Percentiles rank a stretch among this genome's conserved stretches.
phyloP scores from a whole-genome alignment of 345 rosid species.

The Erucastrum elatum region DNA sequence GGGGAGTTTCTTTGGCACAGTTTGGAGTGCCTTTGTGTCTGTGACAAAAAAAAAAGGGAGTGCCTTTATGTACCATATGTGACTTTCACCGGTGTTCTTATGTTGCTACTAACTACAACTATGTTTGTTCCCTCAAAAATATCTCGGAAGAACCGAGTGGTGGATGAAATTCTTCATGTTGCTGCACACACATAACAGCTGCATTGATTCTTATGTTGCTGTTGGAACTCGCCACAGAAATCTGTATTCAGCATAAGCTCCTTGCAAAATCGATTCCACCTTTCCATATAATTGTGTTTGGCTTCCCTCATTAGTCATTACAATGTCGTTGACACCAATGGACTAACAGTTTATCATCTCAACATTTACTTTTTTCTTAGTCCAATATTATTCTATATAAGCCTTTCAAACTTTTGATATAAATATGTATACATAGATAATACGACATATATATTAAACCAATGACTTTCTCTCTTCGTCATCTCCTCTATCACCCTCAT shows the following conservation, averaged over 20 bases:
- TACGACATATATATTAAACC: slow-evolving; percentile 39
- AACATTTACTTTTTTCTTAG: neutral
- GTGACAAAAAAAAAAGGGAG: slow-evolving; percentile 56
- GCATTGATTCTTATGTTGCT: slow-evolving; percentile 61
- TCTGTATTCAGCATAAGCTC: slow-evolving; percentile 65
- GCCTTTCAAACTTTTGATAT: slow-evolving; percentile 12
- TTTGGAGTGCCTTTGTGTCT: slow-evolving; percentile 62
- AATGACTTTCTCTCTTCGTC: slow-evolving; percentile 63
- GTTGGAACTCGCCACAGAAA: slow-evolving; percentile 75
- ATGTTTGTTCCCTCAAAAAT: slow-evolving; percentile 80
- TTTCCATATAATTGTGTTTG: neutral
- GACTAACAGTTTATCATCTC: neutral
- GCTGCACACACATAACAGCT: neutral
- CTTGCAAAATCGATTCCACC: slow-evolving; percentile 61
- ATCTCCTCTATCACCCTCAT: slow-evolving; percentile 27
- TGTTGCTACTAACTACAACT: slow-evolving; percentile 62
- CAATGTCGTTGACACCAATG: neutral
- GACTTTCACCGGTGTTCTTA: slow-evolving; percentile 35
- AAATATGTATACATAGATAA: neutral
- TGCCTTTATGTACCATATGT: too few relatives aligned
- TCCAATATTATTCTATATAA: slow-evolving; percentile 26
- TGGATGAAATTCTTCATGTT: slow-evolving; percentile 56
- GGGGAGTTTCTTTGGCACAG: slow-evolving; percentile 72
- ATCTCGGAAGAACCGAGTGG: slow-evolving; percentile 67
- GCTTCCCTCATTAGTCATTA: neutral